phyloP scores from a whole-genome alignment of 1,284 basidiomycete genomes.

The Porodaedalea pini region DNA sequence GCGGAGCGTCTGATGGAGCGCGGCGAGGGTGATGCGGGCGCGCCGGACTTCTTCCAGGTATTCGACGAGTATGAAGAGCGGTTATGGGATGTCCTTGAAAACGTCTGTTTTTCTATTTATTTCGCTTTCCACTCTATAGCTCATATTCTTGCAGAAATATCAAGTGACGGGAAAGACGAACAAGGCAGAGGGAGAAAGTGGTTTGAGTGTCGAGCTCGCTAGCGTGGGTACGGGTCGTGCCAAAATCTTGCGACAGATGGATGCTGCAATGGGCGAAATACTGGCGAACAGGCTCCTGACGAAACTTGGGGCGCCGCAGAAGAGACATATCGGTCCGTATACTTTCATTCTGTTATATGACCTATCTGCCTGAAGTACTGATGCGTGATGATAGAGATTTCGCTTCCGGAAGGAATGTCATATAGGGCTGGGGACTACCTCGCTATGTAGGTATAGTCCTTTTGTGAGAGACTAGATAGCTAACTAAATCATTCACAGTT shows the following conservation, averaged over 20 bases:
- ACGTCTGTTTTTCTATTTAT: conserved; percentile 26
- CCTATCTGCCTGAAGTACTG: not conserved
- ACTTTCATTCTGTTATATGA: not conserved
- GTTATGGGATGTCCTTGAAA: conserved; percentile 39
- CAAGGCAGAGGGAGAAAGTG: conserved; percentile 20
- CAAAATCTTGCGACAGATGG: conserved; percentile 36
- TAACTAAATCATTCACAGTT: conserved; percentile 24
- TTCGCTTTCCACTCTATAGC: not conserved
- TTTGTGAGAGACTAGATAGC: not conserved
- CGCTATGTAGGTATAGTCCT: conserved; percentile 35
- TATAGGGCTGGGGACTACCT: conserved; percentile 49
- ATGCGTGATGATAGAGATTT: conserved; percentile 33
- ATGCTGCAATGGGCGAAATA: conserved; percentile 39
- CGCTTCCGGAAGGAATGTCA: conserved; percentile 40
- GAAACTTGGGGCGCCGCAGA: conserved; percentile 36
- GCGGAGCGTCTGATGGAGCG: conserved; percentile 39
- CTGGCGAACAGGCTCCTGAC: conserved; percentile 40
- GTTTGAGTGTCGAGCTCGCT: conserved; percentile 34
- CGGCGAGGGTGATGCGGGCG: conserved; percentile 43
- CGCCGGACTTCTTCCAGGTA: conserved; percentile 41
- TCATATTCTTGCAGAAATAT: conserved; percentile 5
- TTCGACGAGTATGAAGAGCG: conserved; percentile 45
- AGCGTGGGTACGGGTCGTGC: conserved; percentile 37
- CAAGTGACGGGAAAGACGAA: conserved; percentile 14
- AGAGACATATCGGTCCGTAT: conserved; percentile 41